A percentile compares a stretch with the other conserved stretches of the same genome.
phyloP scores from a whole-genome alignment of 202 grass and related monocot genomes.

The Carex arenaria region DNA sequence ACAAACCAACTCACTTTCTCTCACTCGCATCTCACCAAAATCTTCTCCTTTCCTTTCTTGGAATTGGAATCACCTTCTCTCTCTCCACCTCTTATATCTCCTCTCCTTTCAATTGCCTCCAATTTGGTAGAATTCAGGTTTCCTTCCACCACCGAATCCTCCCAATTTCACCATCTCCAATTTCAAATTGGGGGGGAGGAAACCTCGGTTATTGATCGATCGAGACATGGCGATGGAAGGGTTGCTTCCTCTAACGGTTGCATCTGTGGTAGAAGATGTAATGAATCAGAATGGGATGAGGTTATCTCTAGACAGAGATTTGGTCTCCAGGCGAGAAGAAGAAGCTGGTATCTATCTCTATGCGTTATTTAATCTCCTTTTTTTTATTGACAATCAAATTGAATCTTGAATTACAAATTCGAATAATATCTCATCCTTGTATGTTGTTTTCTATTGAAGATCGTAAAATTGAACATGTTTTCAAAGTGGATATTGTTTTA shows the following conservation, averaged over 20 bases:
- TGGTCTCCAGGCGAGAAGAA: constrained; percentile 40
- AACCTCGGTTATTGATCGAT: neutral
- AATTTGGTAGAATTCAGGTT: constrained; percentile 10
- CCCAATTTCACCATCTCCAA: neutral
- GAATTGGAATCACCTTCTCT: neutral
- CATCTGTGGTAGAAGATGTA: constrained; percentile 27
- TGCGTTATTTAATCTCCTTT: neutral
- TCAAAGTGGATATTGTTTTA: neutral
- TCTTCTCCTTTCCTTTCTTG: constrained; percentile 1
- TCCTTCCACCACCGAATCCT: constrained; percentile 5
- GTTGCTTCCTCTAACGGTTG: neutral
- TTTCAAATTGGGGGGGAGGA: neutral
- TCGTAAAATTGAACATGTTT: neutral
- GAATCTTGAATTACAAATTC: neutral
- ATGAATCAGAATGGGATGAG: constrained; percentile 19
- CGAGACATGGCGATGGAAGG: constrained; percentile 27
- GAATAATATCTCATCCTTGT: neutral
- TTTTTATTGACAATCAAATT: neutral
- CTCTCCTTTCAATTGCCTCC: neutral
- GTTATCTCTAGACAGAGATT: constrained; percentile 14
- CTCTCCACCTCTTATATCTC: neutral
- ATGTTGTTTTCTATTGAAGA: neutral
- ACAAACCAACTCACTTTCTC: neutral
- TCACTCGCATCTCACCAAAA: neutral
- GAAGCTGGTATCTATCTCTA: constrained; percentile 33